These are phyloP conservation scores for Puccinellia tenuiflora DNA, from an alignment of 176 grass and related monocot genomes.

Conservation along the genomic window DNA sequence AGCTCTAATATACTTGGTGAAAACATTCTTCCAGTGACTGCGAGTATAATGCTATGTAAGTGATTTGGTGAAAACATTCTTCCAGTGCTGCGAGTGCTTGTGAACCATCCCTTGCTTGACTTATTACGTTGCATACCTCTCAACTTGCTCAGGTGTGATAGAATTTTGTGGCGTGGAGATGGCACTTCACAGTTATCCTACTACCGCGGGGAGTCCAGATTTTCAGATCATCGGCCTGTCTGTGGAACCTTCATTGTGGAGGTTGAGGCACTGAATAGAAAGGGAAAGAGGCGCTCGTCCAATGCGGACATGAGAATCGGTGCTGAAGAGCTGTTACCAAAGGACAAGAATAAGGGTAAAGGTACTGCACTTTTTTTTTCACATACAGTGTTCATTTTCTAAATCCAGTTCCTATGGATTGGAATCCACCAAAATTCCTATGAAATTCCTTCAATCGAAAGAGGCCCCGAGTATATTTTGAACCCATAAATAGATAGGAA, in stretches of 20 bases:
- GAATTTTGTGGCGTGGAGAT: slow-evolving; percentile 78
- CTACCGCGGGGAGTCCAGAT: slow-evolving; percentile 58
- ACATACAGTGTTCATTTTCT: not conserved
- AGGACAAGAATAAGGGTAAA: slow-evolving; percentile 35
- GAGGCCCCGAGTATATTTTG: no score
- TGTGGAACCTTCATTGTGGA: slow-evolving; percentile 54
- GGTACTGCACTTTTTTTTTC: not conserved
- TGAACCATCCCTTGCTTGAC: not conserved
- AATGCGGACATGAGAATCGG: slow-evolving; percentile 51
- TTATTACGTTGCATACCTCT: not conserved
- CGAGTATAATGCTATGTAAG: not conserved
- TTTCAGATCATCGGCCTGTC: slow-evolving; percentile 90
- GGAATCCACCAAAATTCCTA: no score
- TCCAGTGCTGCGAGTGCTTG: not conserved
- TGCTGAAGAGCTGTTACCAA: slow-evolving; percentile 46
- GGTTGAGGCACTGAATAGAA: slow-evolving; percentile 38
- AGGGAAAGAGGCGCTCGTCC: slow-evolving; percentile 17
- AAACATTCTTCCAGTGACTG: not conserved
- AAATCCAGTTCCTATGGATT: not conserved
- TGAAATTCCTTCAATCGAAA: no score
- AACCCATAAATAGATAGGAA: not conserved
- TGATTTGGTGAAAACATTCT: not conserved
- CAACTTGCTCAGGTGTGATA: slow-evolving; percentile 70
- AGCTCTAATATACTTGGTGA: not conserved
- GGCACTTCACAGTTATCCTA: slow-evolving; percentile 67